phyloP scores from a whole-genome alignment of 495 filamentous ascomycete genomes.

The Geoglossum glabrum region DNA sequence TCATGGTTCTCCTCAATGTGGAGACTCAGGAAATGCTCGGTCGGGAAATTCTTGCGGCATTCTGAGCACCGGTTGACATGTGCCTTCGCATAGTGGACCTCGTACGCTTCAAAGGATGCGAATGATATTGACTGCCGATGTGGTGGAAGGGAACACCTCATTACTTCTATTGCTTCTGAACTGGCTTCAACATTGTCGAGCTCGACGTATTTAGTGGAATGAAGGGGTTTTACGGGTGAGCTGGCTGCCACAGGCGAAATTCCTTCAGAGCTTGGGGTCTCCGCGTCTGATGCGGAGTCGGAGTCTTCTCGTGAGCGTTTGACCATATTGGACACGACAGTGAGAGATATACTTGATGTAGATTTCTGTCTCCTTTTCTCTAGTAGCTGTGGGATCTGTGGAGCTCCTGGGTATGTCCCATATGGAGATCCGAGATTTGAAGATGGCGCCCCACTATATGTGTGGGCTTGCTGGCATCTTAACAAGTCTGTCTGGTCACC shows the following conservation, averaged over 20 bases:
- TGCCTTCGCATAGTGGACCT: constrained; percentile 60
- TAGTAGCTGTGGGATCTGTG: not conserved
- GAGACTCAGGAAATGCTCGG: constrained; percentile 42
- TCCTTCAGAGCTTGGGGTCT: constrained; percentile 4
- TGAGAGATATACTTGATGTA: constrained; percentile 1
- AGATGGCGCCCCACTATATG: not conserved
- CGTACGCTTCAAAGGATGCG: constrained; percentile 59
- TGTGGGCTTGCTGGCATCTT: no score
- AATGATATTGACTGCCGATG: constrained; percentile 52
- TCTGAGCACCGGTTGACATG: constrained; percentile 74
- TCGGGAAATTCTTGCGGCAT: constrained; percentile 41
- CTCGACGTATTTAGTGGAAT: constrained; percentile 12
- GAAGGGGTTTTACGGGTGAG: constrained; percentile 6
- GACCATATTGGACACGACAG: constrained; percentile 23
- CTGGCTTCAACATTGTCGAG: constrained; percentile 9
- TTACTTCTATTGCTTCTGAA: constrained; percentile 19
- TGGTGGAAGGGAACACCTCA: constrained; percentile 64
- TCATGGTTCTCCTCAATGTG: constrained; percentile 93
- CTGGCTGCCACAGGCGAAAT: constrained; percentile 13
- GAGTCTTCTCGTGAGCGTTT: constrained; percentile 40
- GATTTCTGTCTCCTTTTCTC: not conserved
- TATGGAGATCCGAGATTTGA: not conserved
- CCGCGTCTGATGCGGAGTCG: constrained; percentile 8
- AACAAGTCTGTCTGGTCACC: not conserved
- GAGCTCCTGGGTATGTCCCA: not conserved